Evolutionary conservation across 2,329 filamentous ascomycete species (phyloP), one percentile per base, ranked within the genome.

Genomic region (Grosmannia penicillata): DNA sequence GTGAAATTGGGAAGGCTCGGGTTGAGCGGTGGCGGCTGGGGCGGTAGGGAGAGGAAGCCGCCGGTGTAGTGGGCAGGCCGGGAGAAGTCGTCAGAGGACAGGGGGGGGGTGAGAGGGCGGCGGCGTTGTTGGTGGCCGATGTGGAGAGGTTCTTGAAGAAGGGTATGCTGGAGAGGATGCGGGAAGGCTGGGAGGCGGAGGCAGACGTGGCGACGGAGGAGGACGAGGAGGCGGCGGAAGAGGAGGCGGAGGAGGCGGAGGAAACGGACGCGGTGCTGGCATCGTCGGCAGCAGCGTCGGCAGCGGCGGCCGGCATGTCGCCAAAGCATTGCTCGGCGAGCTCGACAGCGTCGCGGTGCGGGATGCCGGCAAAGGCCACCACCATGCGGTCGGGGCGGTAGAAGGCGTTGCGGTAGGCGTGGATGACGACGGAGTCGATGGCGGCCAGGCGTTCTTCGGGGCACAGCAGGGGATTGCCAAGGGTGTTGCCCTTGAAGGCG

Each of bases 401-500:
- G 53, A 96, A 95, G 2, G 78, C 64, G 37, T 80, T 72, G 28
- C 89, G 66, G 55, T 98, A 98, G 43, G 77, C 72, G 51, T 81
- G 65, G 37, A 96, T 76, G 8, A 82, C 78, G 22, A 68, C 61
- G 48, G 72, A 73, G 53, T 86, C 70, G 51, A 98, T 98, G 48
- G 72, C 63, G 0, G 62, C 65, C 40, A 98, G 62, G 36, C 87
- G 69, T 51, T 96, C 89, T 53, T 81, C 75, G 0, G 91, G 91
- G 55, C 91, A 98, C 36, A 98, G 62, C 47, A 98, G 59, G 4
- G 91, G 91, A 58, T 96, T 93, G 27, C 91, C 91, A 11, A 98
- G 68, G 0, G 91, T 96, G 61, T 98, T 96, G 55, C 91, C 82
- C 64, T 86, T 91, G 62, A 84, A 98, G 3, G 87, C 91, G 9